Evolutionary conservation across 2,329 filamentous ascomycete genomes (phyloP).

Genomic region (Dissoconium aciculare): DNA sequence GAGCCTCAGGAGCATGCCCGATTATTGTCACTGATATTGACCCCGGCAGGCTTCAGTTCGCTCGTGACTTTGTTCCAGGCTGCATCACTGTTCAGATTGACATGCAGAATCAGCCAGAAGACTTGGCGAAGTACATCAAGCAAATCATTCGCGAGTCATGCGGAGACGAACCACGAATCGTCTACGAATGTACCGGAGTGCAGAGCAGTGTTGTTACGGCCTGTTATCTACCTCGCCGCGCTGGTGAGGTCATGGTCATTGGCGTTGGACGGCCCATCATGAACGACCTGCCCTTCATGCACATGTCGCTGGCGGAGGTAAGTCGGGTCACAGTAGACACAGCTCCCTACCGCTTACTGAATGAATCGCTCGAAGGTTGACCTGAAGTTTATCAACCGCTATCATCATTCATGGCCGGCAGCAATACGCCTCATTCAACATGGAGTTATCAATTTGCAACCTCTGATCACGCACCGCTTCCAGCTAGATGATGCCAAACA

Average conservation of each 20-base stretch:
- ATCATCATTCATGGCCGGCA: slow-evolving; percentile 53
- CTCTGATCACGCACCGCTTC: slow-evolving; percentile 48
- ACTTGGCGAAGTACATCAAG: slow-evolving; percentile 16
- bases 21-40: slow-evolving; percentile 80
- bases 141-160: slow-evolving; percentile 11
- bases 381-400: slow-evolving; percentile 56
- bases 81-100: slow-evolving; percentile 17
- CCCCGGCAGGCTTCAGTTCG: slow-evolving; percentile 62
- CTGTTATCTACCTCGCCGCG: slow-evolving; percentile 13
- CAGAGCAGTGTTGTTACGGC: slow-evolving; percentile 22
- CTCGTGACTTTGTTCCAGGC: slow-evolving; percentile 43
- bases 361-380: slow-evolving; percentile 28
- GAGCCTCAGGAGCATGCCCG: slow-evolving; percentile 54
- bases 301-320: slow-evolving; percentile 20
- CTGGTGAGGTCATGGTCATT: slow-evolving; percentile 24
- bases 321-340: no score
- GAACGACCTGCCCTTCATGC: slow-evolving; percentile 26
- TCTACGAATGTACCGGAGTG: slow-evolving; percentile 24
- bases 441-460: slow-evolving; percentile 46
- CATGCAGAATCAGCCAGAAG: slow-evolving; percentile 10
- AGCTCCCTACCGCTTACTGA: no score
- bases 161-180: slow-evolving; percentile 17
- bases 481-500: slow-evolving; percentile 47
- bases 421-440: slow-evolving; percentile 47
- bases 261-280: slow-evolving; percentile 23